A percentile compares a stretch with the other conserved stretches of the same genome.
Conservation (phyloP, 2,329 filamentous ascomycete species). For the Fonsecaea pedrosoi region DNA sequence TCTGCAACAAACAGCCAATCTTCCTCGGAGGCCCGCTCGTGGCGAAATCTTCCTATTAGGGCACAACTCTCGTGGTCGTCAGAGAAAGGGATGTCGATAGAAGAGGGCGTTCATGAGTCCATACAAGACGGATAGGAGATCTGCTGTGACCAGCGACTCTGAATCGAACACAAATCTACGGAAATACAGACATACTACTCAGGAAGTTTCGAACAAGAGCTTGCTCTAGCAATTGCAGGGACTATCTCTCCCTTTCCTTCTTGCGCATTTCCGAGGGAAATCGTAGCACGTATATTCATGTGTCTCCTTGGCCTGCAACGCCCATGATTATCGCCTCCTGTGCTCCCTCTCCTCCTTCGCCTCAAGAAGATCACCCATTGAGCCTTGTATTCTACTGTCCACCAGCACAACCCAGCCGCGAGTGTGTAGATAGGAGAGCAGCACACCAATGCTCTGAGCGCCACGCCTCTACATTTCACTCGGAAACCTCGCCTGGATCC, state of each 20-base stretch:
- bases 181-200: neutral
- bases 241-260: neutral
- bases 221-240: neutral
- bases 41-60: constrained; percentile 10
- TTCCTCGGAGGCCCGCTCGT: constrained; percentile 28
- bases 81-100: neutral
- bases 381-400: neutral
- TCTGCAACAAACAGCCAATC: constrained; percentile 30
- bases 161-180: neutral
- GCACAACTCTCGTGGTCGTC: neutral
- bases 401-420: neutral
- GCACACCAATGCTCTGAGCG: too few relatives aligned
- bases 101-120: neutral
- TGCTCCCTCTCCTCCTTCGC: too few relatives aligned
- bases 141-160: neutral
- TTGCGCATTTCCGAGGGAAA: neutral
- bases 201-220: neutral
- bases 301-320: neutral
- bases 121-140: neutral
- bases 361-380: neutral
- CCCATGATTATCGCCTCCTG: neutral
- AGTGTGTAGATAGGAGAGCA: too few relatives aligned
- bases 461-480: too few relatives aligned
- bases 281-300: too few relatives aligned
- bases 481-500: too few relatives aligned